Percentiles rank a stretch among this genome's conserved stretches.
Conservation (phyloP, 2,329 filamentous ascomycete species). For the Aspergillus brasiliensis region DNA sequence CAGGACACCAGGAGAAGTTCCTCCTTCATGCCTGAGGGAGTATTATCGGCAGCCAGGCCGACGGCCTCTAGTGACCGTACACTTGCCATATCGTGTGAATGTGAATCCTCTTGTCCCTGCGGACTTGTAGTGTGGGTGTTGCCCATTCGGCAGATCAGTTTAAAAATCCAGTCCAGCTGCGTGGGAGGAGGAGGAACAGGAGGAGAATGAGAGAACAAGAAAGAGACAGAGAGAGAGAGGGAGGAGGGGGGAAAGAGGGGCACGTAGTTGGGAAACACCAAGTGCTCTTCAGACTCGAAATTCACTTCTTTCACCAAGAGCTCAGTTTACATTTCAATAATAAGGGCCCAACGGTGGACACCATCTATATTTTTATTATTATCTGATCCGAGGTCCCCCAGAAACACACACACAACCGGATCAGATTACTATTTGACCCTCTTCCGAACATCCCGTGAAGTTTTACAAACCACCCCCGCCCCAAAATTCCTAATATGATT, state of each 20-base stretch:
- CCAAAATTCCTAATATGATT: neutral
- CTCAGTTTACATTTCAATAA: no score
- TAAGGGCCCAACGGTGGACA: no score
- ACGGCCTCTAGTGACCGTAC: neutral
- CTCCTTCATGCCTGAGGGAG: neutral
- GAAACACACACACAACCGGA: no score
- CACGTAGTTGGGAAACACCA: neutral
- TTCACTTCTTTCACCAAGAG: neutral
- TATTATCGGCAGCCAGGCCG: neutral
- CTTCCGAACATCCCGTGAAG: neutral
- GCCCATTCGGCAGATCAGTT: neutral
- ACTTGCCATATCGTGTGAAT: neutral
- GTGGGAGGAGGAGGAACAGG: neutral
- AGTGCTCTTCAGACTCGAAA: neutral
- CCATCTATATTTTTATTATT: no score
- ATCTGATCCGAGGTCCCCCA: no score
- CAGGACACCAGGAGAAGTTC: neutral
- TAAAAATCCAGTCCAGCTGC: neutral
- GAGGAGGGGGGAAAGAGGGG: neutral
- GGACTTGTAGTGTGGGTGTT: neutral
- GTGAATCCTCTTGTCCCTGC: neutral
- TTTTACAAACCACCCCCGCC: neutral
- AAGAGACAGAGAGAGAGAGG: no score
- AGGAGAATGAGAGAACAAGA: neutral
- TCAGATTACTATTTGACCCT: no score